These are phyloP conservation scores for Aspergillus bridgeri DNA, from an alignment of 495 filamentous ascomycete species.

Conservation along the genomic window DNA sequence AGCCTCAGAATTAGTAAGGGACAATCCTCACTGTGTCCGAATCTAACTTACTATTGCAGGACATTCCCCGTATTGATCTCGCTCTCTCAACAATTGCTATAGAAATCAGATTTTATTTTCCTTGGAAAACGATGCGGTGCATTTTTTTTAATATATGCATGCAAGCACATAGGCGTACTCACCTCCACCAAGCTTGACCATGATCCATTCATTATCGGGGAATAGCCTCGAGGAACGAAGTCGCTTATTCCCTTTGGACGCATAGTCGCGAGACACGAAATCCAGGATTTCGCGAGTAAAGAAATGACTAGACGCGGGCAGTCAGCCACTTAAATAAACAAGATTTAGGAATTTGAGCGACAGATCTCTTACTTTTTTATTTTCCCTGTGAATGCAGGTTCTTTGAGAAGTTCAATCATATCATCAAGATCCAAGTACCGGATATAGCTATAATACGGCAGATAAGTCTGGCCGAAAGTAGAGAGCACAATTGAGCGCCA, in stretches of 20 bases:
- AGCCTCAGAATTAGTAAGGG: constrained; percentile 24
- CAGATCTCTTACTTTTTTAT: constrained; percentile 38
- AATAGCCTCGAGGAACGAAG: constrained; percentile 17
- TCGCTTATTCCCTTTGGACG: constrained; percentile 22
- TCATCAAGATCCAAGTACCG: constrained; percentile 59
- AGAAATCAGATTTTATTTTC: neutral
- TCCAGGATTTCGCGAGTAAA: constrained; percentile 46
- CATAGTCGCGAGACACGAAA: constrained; percentile 23
- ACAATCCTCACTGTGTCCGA: constrained; percentile 9
- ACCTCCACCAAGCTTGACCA: constrained; percentile 21
- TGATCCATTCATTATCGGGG: constrained; percentile 16
- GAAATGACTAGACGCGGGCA: constrained; percentile 38
- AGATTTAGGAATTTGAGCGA: neutral
- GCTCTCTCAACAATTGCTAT: constrained; percentile 48
- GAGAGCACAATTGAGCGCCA: constrained; percentile 72
- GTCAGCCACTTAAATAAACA: constrained; percentile 2
- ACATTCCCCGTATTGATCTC: constrained; percentile 50
- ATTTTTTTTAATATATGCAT: neutral
- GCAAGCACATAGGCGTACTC: neutral
- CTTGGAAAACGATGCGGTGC: neutral
- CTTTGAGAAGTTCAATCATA: constrained; percentile 54
- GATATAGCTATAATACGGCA: constrained; percentile 69
- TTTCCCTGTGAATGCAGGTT: constrained; percentile 39
- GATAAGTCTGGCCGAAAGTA: constrained; percentile 57
- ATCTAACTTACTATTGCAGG: constrained; percentile 37